Evolutionary conservation across 768 basidiomycete genomes (phyloP).

Genomic region (Termitomyces bulborhizus): DNA sequence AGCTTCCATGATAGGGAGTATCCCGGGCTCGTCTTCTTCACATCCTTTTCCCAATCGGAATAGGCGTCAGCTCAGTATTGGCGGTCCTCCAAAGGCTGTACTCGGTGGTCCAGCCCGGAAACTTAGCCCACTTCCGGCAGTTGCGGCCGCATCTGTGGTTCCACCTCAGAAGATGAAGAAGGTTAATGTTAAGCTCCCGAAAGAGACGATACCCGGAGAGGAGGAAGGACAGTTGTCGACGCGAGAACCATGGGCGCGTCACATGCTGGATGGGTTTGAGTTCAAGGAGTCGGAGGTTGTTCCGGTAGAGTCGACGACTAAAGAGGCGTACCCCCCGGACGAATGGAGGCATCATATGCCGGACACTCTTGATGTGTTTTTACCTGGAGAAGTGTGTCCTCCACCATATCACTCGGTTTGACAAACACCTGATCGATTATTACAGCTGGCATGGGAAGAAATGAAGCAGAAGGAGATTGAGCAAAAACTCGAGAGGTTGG

Average conservation of each 20-base stretch:
- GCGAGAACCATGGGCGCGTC: conserved; percentile 56
- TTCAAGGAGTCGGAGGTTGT: conserved; percentile 16
- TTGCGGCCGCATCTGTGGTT: conserved; percentile 19
- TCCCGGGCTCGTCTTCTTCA: conserved; percentile 22
- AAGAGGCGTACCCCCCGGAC: conserved; percentile 62
- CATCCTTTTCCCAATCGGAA: conserved; percentile 56
- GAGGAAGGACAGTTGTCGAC: conserved; percentile 35
- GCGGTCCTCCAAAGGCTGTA: conserved; percentile 84
- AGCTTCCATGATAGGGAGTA: conserved; percentile 36
- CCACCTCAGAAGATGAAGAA: conserved; percentile 56
- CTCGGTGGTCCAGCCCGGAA: conserved; percentile 78
- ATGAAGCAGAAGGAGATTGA: conserved; percentile 71
- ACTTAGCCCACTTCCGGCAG: conserved; percentile 55
- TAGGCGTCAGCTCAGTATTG: conserved; percentile 68
- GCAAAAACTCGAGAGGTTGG: conserved; percentile 73
- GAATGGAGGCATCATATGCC: conserved; percentile 53
- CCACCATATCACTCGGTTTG: background rate
- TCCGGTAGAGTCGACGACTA: conserved; percentile 33
- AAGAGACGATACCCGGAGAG: conserved; percentile 48
- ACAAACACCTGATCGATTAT: conserved; percentile 4
- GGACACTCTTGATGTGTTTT: conserved; percentile 68
- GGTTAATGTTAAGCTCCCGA: conserved; percentile 62
- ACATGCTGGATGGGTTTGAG: conserved; percentile 32
- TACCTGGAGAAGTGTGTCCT: conserved; percentile 67
- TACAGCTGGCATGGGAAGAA: conserved; percentile 67